Conservation (phyloP, 768 basidiomycete genomes). For the Brasilioporus rufonigricans region DNA sequence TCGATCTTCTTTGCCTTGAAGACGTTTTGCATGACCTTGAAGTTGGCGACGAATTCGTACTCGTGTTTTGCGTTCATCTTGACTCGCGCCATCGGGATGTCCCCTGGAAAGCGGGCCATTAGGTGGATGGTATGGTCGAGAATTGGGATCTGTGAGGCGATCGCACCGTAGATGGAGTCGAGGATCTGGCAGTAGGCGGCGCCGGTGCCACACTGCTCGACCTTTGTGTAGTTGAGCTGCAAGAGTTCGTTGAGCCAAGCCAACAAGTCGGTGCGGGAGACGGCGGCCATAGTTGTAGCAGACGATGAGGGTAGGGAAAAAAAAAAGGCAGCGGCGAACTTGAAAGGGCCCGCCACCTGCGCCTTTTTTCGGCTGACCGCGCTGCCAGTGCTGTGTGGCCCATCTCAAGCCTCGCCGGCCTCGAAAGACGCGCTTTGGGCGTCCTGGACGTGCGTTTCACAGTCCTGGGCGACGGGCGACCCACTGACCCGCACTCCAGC, state of each 20-base stretch:
- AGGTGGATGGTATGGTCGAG: constrained; percentile 8
- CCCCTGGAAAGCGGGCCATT: constrained; percentile 48
- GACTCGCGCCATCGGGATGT: constrained; percentile 87
- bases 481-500: not conserved
- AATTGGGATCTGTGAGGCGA: constrained; percentile 19
- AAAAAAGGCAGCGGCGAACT: not conserved
- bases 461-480: no score
- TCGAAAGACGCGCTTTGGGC: not conserved
- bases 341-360: no score
- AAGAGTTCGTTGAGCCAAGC: constrained; percentile 94
- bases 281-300: constrained; percentile 48
- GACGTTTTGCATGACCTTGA: constrained; percentile 88
- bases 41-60: constrained; percentile 94
- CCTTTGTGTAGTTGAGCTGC: constrained; percentile 85
- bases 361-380: not conserved
- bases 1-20: constrained; percentile 95
- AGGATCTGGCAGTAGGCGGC: constrained; percentile 94
- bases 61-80: constrained; percentile 97
- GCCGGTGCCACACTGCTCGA: constrained; percentile 90
- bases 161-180: constrained; percentile 86
- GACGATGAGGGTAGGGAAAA: constrained; percentile 9
- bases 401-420: not conserved
- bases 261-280: constrained; percentile 82
- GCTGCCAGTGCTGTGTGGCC: no score
- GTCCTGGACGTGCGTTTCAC: no score